phyloP scores from a whole-genome alignment of 2,329 filamentous ascomycete species.

The Penicillium hordei region DNA sequence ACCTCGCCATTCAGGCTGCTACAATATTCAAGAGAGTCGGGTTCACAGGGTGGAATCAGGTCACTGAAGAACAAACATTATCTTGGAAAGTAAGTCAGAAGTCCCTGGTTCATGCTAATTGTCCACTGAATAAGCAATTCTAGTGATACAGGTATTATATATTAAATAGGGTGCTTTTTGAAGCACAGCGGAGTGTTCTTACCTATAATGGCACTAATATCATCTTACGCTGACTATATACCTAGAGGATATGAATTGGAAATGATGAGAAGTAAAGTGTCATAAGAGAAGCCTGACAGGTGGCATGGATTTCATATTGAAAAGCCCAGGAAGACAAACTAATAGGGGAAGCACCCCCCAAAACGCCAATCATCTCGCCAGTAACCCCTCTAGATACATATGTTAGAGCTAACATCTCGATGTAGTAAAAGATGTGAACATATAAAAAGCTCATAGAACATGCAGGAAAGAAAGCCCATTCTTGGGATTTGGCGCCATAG shows the following conservation, averaged over 20 bases:
- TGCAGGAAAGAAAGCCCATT: not conserved
- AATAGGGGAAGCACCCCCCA: not conserved
- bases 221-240: not conserved
- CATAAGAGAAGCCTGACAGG: not conserved
- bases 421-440: not conserved
- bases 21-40: not conserved
- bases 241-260: not conserved
- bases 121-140: no score
- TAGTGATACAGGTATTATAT: no score
- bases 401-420: not conserved
- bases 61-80: not conserved
- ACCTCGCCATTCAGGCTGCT: no score
- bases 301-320: not conserved
- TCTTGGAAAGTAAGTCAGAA: not conserved
- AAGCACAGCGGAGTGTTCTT: no score
- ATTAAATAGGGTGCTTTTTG: no score
- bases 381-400: constrained; percentile 1
- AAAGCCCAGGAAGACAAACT: not conserved
- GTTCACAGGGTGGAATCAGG: not conserved
- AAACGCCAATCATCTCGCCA: not conserved
- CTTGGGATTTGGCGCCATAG: not conserved
- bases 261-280: not conserved
- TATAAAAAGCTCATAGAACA: not conserved
- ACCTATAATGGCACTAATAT: no score
- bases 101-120: not conserved